Conservation (phyloP, 2,329 filamentous ascomycete species). For the Fusarium sacchari region DNA sequence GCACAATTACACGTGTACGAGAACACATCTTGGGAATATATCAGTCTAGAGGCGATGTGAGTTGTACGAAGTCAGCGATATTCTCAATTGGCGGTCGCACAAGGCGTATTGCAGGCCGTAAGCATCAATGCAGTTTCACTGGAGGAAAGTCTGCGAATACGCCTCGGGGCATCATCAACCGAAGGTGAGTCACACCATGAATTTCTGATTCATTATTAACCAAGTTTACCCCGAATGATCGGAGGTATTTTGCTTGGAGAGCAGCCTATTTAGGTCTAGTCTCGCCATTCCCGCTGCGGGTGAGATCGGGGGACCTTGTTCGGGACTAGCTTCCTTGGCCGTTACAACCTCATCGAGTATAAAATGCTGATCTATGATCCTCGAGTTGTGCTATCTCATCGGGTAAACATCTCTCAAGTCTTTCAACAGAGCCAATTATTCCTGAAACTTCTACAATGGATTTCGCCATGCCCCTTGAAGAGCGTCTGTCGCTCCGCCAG, state of each 20-base stretch:
- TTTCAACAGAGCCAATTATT: rapidly evolving
- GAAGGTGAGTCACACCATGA: neutral
- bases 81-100: rapidly evolving
- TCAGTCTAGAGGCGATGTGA: neutral
- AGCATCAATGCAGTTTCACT: rapidly evolving
- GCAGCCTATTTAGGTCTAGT: neutral
- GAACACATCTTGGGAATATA: neutral
- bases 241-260: neutral
- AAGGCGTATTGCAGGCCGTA: neutral
- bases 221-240: neutral
- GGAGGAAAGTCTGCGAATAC: rapidly evolving
- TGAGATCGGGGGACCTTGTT: rapidly evolving
- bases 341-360: neutral
- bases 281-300: neutral
- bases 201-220: neutral
- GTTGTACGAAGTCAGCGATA: neutral
- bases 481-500: slow-evolving; percentile 8
- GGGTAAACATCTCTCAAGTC: rapidly evolving
- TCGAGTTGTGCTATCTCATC: rapidly evolving
- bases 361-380: neutral
- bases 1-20: neutral
- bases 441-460: neutral
- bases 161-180: neutral
- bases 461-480: slow-evolving; percentile 10
- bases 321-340: rapidly evolving